phyloP scores from a whole-genome alignment of 345 rosid genomes.

The Salix suchowensis region DNA sequence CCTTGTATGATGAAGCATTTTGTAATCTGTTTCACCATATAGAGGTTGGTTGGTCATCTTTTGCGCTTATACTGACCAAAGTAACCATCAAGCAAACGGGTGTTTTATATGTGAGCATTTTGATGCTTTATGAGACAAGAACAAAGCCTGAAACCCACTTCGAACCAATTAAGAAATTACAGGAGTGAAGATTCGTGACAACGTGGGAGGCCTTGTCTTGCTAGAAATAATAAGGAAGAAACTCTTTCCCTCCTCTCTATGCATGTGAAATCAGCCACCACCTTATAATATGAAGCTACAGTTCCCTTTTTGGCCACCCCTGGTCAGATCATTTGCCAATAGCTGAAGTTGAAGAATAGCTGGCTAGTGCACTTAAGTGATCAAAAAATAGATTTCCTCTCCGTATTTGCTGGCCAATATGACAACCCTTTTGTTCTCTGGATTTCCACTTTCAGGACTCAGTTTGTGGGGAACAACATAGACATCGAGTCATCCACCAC shows the following conservation, averaged over 20 bases:
- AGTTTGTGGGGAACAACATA: conserved; percentile 14
- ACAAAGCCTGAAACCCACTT: neutral
- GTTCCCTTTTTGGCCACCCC: neutral
- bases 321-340: neutral
- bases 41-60: neutral
- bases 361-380: neutral
- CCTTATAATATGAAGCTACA: conserved; percentile 3
- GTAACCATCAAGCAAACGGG: neutral
- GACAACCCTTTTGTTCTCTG: neutral
- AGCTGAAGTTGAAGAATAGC: neutral
- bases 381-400: neutral
- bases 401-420: neutral
- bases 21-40: neutral
- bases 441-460: conserved; percentile 6
- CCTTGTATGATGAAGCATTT: neutral
- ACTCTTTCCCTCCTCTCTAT: neutral
- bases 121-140: conserved; percentile 16
- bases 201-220: conserved; percentile 19
- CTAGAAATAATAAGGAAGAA: conserved; percentile 4
- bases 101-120: neutral
- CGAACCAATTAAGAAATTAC: conserved; percentile 8
- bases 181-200: conserved; percentile 18
- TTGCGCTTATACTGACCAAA: neutral
- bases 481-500: conserved; percentile 10
- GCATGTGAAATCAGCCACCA: conserved; percentile 7